Conservation (phyloP, 2,329 filamentous ascomycete species). For the Penicillium paneum region DNA sequence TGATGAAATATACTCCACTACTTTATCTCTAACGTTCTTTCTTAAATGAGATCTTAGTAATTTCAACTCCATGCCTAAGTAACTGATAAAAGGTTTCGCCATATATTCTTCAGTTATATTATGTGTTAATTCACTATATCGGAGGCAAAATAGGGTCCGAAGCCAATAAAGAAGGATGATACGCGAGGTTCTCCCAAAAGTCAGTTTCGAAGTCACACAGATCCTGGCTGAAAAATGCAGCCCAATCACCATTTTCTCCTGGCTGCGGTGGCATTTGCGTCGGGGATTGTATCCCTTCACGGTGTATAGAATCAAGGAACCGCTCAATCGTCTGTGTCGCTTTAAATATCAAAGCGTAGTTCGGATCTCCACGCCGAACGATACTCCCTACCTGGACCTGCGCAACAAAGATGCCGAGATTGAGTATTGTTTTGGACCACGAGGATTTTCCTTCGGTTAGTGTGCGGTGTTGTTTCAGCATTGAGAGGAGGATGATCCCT, state of each 20-base stretch:
- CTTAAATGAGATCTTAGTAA: not conserved
- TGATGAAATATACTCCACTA: too few relatives aligned
- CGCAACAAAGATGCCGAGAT: conserved; percentile 28
- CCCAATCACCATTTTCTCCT: conserved; percentile 22
- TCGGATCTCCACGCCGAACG: conserved; percentile 25
- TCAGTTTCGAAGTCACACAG: conserved; percentile 28
- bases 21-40: not conserved
- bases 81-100: not conserved
- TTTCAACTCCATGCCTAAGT: not conserved
- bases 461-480: conserved; percentile 22
- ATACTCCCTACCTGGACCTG: conserved; percentile 27
- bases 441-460: conserved; percentile 6
- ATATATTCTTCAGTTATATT: not conserved
- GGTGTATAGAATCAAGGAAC: conserved; percentile 27
- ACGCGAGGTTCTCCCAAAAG: conserved; percentile 28
- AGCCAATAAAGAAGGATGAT: conserved; percentile 26
- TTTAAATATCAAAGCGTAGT: conserved; percentile 25
- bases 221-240: conserved; percentile 23
- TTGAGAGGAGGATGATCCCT: conserved; percentile 29
- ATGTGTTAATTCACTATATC: conserved; percentile 2
- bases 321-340: conserved; percentile 27
- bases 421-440: conserved; percentile 20
- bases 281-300: conserved; percentile 8
- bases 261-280: conserved; percentile 9
- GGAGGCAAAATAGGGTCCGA: conserved; percentile 19